These are phyloP conservation scores for Eutrema yunnanense DNA, from an alignment of 345 rosid genomes.

Conservation along the genomic window DNA sequence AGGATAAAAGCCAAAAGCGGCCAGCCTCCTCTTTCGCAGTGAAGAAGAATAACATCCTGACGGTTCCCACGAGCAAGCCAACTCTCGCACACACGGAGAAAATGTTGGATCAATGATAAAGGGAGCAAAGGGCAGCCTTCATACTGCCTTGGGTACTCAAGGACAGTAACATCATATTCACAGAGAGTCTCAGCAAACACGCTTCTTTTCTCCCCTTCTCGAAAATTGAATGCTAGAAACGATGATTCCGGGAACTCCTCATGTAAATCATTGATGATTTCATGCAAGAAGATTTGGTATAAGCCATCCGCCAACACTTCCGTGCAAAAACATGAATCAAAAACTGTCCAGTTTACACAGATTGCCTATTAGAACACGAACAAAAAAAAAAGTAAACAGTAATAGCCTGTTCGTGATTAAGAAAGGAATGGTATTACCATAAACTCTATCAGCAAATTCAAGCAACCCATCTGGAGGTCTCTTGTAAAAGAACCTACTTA, in stretches of 20 bases:
- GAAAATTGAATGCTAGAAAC: conserved; percentile 79
- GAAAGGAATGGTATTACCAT: conserved; percentile 42
- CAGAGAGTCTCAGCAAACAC: conserved; percentile 64
- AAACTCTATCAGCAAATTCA: conserved; percentile 92
- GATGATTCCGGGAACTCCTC: conserved; percentile 85
- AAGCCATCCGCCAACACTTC: conserved; percentile 68
- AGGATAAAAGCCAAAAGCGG: conserved; percentile 83
- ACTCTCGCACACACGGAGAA: conserved; percentile 77
- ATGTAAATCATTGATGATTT: conserved; percentile 62
- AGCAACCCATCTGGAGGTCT: conserved; percentile 98
- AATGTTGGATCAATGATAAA: conserved; percentile 78
- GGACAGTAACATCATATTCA: conserved; percentile 73
- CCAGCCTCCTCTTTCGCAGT: conserved; percentile 98
- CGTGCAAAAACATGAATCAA: conserved; percentile 93
- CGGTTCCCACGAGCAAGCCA: conserved; percentile 77
- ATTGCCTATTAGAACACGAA: not conserved
- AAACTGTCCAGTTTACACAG: conserved; percentile 46
- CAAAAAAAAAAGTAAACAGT: not conserved
- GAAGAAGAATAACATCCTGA: conserved; percentile 77
- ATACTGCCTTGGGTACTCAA: conserved; percentile 90
- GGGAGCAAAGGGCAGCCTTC: conserved; percentile 96
- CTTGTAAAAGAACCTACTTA: conserved; percentile 83
- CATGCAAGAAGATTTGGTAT: conserved; percentile 68
- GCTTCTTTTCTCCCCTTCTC: conserved; percentile 79
- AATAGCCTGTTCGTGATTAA: not conserved